Conservation (phyloP, 2,329 filamentous ascomycete species). For the Sporothrix curviconia region DNA sequence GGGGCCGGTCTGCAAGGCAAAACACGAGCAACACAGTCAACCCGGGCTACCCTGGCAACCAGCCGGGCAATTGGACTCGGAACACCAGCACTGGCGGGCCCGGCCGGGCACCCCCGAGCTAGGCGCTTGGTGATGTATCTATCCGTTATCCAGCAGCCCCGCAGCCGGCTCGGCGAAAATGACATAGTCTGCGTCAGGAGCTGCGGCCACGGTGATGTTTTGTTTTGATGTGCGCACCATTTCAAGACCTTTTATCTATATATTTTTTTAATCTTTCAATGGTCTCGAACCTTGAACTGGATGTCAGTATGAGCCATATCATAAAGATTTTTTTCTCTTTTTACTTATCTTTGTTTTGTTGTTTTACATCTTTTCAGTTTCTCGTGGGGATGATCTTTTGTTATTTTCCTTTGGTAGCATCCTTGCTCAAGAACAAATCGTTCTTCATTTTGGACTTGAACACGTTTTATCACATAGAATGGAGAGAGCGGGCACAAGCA, state of each 20-base stretch:
- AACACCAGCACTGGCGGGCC: slow-evolving; percentile 7
- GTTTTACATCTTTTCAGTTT: neutral
- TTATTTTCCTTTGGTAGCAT: neutral
- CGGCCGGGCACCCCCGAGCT: slow-evolving; percentile 14
- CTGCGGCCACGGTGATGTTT: neutral
- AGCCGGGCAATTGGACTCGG: slow-evolving; percentile 12
- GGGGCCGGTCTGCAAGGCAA: slow-evolving; percentile 28
- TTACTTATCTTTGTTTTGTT: neutral
- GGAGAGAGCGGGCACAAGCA: neutral
- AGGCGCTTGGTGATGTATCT: slow-evolving; percentile 12
- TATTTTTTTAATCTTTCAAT: neutral
- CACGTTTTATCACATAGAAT: slow-evolving; percentile 5
- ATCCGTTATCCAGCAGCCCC: neutral
- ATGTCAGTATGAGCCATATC: slow-evolving; percentile 9
- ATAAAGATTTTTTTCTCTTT: slow-evolving; percentile 5
- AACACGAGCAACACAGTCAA: slow-evolving; percentile 8
- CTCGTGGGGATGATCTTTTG: neutral
- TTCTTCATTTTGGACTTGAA: no score
- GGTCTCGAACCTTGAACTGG: slow-evolving; percentile 12
- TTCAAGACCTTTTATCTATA: neutral
- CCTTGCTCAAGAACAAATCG: no score
- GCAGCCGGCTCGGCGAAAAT: neutral
- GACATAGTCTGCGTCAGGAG: slow-evolving; percentile 14
- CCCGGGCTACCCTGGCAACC: neutral
- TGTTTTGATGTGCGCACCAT: no score